phyloP scores from a whole-genome alignment of 108 stramenopile genomes.

The Fistulifera pelliculosa region DNA sequence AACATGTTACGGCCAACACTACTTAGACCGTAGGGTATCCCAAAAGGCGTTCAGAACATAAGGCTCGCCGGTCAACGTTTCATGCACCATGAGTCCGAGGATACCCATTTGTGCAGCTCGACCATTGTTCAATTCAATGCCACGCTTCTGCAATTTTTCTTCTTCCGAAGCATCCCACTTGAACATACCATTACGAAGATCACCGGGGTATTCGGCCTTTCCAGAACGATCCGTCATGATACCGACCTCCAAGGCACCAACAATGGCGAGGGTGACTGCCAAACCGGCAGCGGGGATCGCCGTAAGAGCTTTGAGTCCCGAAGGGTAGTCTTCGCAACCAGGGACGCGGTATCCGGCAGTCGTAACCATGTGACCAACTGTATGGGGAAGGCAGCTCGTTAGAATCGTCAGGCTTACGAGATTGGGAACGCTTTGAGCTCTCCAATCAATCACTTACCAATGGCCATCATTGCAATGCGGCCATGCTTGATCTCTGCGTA shows the following conservation, averaged over 20 bases:
- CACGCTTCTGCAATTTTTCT: constrained; percentile 59
- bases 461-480: constrained; percentile 21
- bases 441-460: neutral
- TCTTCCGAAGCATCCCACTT: constrained; percentile 56
- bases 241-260: constrained; percentile 63
- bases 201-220: constrained; percentile 57
- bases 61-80: constrained; percentile 51
- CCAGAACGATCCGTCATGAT: constrained; percentile 63
- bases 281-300: constrained; percentile 46
- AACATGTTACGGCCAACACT: too few relatives aligned
- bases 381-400: neutral
- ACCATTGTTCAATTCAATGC: constrained; percentile 89
- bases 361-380: constrained; percentile 75
- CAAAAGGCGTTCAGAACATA: constrained; percentile 36
- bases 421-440: neutral
- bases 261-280: constrained; percentile 44
- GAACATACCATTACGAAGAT: constrained; percentile 73
- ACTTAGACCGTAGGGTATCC: constrained; percentile 23
- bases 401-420: neutral
- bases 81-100: constrained; percentile 84
- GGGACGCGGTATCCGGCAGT: constrained; percentile 45
- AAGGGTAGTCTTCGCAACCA: constrained; percentile 39
- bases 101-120: constrained; percentile 89
- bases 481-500: constrained; percentile 76
- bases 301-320: constrained; percentile 47